Conservation (phyloP, 441 rosid species). For the Raphanus hybrid region DNA sequence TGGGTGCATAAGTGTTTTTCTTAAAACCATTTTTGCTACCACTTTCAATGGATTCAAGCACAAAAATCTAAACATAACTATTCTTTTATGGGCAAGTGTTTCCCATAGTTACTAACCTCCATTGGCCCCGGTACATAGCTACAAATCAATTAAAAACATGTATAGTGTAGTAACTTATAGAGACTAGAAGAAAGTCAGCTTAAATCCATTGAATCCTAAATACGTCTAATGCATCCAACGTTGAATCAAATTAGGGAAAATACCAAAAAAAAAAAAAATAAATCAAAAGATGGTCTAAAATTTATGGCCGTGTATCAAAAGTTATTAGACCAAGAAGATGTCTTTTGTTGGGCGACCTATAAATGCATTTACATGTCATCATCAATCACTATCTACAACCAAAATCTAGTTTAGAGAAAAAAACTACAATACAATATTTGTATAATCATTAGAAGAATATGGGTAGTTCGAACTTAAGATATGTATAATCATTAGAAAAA, state of each 20-base stretch:
- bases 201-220: constrained; percentile 27
- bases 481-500: no score
- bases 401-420: neutral
- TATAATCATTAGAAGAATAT: no score
- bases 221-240: constrained; percentile 23
- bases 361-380: constrained; percentile 36
- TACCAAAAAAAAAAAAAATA: neutral
- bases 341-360: constrained; percentile 29
- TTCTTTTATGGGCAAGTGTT: neutral
- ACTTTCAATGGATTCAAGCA: neutral
- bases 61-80: neutral
- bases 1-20: neutral
- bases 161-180: neutral
- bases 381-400: neutral
- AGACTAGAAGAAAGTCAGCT: constrained; percentile 19
- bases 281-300: neutral
- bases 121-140: neutral
- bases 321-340: constrained; percentile 25
- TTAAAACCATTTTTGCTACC: no score
- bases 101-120: neutral
- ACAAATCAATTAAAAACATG: neutral
- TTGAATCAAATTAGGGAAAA: neutral
- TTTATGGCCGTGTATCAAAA: constrained; percentile 18
- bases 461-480: no score
- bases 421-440: no score